Percentiles rank a stretch among this genome's conserved stretches.
Evolutionary conservation across 257 asterid species (phyloP).

Genomic region (Haberlea rhodopensis): DNA sequence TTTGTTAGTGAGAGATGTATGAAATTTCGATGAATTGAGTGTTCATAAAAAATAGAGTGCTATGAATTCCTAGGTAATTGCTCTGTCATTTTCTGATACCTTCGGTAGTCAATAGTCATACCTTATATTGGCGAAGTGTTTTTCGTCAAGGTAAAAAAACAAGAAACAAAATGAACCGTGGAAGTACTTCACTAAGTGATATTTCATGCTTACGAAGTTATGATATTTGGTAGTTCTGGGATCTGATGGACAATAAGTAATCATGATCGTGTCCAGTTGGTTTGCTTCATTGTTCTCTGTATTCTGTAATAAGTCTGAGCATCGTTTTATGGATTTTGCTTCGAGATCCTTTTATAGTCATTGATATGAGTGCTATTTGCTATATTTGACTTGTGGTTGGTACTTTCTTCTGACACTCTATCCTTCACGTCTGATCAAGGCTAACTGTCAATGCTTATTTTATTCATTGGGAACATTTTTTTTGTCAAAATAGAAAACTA

Average conservation of each 20-base stretch:
- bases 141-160: background rate
- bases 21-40: background rate
- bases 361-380: background rate
- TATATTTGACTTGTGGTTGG: too few species aligned
- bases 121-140: background rate
- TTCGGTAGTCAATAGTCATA: background rate
- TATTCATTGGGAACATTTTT: too few species aligned
- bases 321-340: too few species aligned
- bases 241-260: background rate
- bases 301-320: too few species aligned
- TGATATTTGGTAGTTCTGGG: background rate
- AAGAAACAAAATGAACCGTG: background rate
- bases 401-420: too few species aligned
- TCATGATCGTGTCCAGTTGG: background rate
- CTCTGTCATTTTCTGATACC: background rate
- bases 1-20: constrained; percentile 2
- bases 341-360: too few species aligned
- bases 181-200: background rate
- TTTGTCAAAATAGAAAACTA: too few species aligned
- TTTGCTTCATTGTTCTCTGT: background rate
- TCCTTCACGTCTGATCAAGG: too few species aligned
- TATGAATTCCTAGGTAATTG: background rate
- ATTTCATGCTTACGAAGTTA: background rate
- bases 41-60: background rate
- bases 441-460: too few species aligned